phyloP scores from a whole-genome alignment of 2,329 filamentous ascomycete species.

The Cercospora canescens region DNA sequence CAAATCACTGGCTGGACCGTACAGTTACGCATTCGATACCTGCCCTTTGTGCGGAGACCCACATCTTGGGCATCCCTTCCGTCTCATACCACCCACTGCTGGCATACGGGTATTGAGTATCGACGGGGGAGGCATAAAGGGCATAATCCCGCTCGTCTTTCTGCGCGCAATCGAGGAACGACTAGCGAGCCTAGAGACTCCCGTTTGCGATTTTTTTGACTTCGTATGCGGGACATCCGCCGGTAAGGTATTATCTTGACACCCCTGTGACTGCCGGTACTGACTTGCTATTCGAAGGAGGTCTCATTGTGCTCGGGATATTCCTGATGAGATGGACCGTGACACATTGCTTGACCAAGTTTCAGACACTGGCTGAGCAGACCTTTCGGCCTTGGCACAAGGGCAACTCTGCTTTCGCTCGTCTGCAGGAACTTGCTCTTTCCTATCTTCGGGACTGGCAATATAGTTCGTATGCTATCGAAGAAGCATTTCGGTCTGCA shows the following conservation, averaged over 20 bases:
- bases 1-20: conserved; percentile 23
- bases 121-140: conserved; percentile 38
- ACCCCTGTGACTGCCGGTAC: not conserved
- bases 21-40: not conserved
- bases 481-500: conserved; percentile 28
- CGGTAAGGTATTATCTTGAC: conserved; percentile 23
- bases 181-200: conserved; percentile 19
- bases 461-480: conserved; percentile 29
- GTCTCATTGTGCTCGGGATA: conserved; percentile 31
- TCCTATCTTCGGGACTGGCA: conserved; percentile 31
- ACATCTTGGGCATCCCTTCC: conserved; percentile 20
- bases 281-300: conserved; percentile 22
- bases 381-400: conserved; percentile 23
- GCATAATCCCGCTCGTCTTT: conserved; percentile 30
- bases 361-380: conserved; percentile 28
- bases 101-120: conserved; percentile 38
- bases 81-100: conserved; percentile 37
- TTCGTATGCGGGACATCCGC: conserved; percentile 33
- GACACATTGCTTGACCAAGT: conserved; percentile 25
- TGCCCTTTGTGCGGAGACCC: conserved; percentile 33
- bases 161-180: conserved; percentile 22
- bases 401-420: conserved; percentile 15
- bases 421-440: conserved; percentile 25
- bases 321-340: conserved; percentile 32
- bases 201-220: conserved; percentile 30